A percentile compares a stretch with the other conserved stretches of the same genome.
Evolutionary conservation across 768 basidiomycete genomes (phyloP).

Genomic region (Lactarius deliciosus): DNA sequence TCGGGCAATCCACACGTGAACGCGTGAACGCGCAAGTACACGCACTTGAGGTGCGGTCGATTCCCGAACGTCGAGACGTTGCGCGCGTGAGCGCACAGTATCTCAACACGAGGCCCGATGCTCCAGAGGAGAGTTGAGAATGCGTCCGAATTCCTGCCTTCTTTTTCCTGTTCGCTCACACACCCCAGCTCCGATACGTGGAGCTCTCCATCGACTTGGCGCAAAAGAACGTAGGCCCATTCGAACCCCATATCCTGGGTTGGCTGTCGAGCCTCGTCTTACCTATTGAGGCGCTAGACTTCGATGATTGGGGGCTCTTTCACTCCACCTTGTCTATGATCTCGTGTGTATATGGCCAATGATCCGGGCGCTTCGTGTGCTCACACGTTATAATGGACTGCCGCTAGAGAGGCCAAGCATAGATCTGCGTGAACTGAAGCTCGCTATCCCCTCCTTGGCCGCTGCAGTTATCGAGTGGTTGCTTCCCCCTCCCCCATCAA

Average conservation of each 20-base stretch:
- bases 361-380: constrained; percentile 15
- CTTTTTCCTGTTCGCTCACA: constrained; percentile 16
- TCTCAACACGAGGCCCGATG: too few species aligned
- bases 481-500: constrained; percentile 9
- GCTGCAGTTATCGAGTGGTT: constrained; percentile 7
- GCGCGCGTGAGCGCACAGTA: too few species aligned
- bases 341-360: constrained; percentile 19
- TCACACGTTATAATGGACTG: neutral
- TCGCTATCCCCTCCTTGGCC: constrained; percentile 12
- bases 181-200: constrained; percentile 2
- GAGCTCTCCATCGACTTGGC: constrained; percentile 7
- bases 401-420: neutral
- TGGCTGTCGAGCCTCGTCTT: constrained; percentile 19
- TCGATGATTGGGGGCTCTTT: neutral
- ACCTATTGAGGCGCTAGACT: constrained; percentile 11
- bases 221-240: neutral
- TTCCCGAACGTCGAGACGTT: too few species aligned
- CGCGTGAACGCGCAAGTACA: too few species aligned
- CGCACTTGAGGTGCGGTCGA: too few species aligned
- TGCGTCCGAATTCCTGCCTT: constrained; percentile 15
- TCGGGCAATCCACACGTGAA: too few species aligned
- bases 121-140: neutral
- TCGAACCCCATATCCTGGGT: constrained; percentile 5
- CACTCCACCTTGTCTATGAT: constrained; percentile 9
- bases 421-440: constrained; percentile 16